Evolutionary conservation across 2,329 filamentous ascomycete genomes (phyloP).

Genomic region (Fusarium sp.): DNA sequence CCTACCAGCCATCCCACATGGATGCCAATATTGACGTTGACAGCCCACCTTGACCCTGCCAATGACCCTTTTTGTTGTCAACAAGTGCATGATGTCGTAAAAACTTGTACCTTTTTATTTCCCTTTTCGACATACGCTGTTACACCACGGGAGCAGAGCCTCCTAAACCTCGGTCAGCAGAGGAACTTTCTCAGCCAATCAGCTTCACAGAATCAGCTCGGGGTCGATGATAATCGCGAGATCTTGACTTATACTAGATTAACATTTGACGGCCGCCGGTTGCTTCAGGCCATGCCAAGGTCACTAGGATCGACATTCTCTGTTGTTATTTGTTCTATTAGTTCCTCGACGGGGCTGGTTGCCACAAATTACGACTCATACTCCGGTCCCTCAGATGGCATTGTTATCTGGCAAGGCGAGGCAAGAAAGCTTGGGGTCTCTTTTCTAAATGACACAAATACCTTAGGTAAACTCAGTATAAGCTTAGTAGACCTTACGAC

Average conservation of each 20-base stretch:
- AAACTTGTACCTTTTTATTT: slow-evolving; percentile 5
- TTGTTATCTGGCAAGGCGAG: not conserved
- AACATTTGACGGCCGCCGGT: not conserved
- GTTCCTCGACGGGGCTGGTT: slow-evolving; percentile 1
- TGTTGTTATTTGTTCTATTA: slow-evolving; percentile 15
- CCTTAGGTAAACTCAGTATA: too few relatives aligned
- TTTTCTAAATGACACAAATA: not conserved
- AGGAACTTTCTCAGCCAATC: slow-evolving; percentile 48
- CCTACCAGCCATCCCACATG: not conserved
- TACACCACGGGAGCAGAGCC: slow-evolving; percentile 6
- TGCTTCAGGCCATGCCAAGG: not conserved
- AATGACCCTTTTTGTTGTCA: not conserved
- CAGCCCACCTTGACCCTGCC: not conserved
- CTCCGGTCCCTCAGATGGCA: not conserved
- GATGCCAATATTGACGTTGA: not conserved
- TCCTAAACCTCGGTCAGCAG: not conserved
- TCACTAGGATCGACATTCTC: not conserved
- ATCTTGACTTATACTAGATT: not conserved
- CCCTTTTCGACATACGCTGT: not conserved
- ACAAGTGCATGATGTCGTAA: not conserved
- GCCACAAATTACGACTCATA: not conserved
- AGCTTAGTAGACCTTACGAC: too few relatives aligned
- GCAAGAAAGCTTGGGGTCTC: not conserved
- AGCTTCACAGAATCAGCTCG: not conserved
- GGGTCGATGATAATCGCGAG: not conserved